A percentile compares a stretch with the other conserved stretches of the same genome.
Evolutionary conservation across 495 filamentous ascomycete genomes (phyloP).

Genomic region (Penicillium arizonense): DNA sequence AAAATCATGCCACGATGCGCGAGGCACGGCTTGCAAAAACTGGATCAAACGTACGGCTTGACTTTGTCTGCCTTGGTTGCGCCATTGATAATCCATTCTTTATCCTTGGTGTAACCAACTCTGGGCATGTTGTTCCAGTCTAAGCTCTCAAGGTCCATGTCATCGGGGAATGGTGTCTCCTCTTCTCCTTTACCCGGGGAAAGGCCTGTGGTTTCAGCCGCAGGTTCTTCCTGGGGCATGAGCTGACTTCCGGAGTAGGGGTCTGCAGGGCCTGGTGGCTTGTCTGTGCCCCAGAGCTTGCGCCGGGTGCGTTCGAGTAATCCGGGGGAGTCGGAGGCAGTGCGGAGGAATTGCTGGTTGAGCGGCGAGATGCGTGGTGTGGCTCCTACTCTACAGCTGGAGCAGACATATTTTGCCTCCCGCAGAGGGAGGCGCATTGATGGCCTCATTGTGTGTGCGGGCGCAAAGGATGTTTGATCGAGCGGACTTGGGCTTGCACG

Average conservation of each 20-base stretch:
- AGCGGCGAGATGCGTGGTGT: slow-evolving; percentile 39
- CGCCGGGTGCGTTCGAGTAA: slow-evolving; percentile 50
- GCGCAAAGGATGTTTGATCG: slow-evolving; percentile 9
- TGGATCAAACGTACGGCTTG: slow-evolving; percentile 17
- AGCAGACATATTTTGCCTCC: slow-evolving; percentile 45
- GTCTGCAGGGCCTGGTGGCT: slow-evolving; percentile 52
- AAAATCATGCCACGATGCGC: not conserved
- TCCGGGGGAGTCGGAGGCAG: slow-evolving; percentile 38
- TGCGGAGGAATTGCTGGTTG: slow-evolving; percentile 40
- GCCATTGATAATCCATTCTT: slow-evolving; percentile 13
- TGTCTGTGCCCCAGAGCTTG: slow-evolving; percentile 56
- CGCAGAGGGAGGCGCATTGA: slow-evolving; percentile 37
- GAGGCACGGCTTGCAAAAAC: not conserved
- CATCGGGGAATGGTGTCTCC: not conserved
- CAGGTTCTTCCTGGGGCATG: not conserved
- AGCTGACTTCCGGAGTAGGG: slow-evolving; percentile 46
- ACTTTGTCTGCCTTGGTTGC: slow-evolving; percentile 10
- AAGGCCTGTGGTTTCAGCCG: too few species aligned
- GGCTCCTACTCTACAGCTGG: slow-evolving; percentile 39
- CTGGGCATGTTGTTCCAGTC: slow-evolving; percentile 4
- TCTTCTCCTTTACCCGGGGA: too few species aligned
- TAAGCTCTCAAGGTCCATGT: not conserved
- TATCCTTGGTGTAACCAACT: slow-evolving; percentile 6
- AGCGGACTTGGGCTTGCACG: slow-evolving; percentile 23
- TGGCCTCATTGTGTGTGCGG: slow-evolving; percentile 39